Evolutionary conservation across 495 filamentous ascomycete genomes (phyloP), one percentile per base, ranked within the genome.

Genomic region (Saxophila tyrrhenica): DNA sequence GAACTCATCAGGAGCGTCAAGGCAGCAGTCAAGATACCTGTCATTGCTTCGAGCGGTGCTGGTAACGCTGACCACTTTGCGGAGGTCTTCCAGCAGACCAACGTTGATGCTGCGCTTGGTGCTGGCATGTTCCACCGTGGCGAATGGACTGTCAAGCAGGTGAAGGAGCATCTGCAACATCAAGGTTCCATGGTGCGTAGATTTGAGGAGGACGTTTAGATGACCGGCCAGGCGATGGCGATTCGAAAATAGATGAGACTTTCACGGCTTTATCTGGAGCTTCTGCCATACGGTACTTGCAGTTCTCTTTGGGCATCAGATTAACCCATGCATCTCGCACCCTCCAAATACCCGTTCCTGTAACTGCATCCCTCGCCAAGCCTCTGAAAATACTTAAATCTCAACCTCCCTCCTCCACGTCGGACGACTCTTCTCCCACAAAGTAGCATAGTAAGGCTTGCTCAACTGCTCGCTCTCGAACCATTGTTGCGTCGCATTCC

Each of bases 111-210:
- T 29, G 92, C 92, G 24, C 67, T 98, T 29, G 92, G 92, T 16
- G 92, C 92, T 22, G 92, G 92, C 48, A 98, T 98, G 83, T 98
- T 98, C 67, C 92, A 98, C 71, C 76, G 94, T 25, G 86, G 83
- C 24, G 91, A 98, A 70, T 97, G 89, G 65, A 95, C 90, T 0
- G 90, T 98, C 9, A 80, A 82, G 64, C 80, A 97, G 57, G 92
- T 98, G n/a, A 98, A 97, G 67, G 81, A 89, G 54, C 77, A 84
- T 61, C 65, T 97, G 39, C 75, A 74, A n/a, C 67, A 75, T 22
- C 78, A 80, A 62, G 84, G 84, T 1, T 72, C 95, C 48, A 66
- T 89, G 51, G 83, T 97, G 16, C 76, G 92, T 54, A 75, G 80
- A 55, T 85, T 83, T 64, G 89, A 94, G 61, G 64, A 73, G 17